Evolutionary conservation across 768 basidiomycete species (phyloP).

Genomic region (Auricularia sp.): DNA sequence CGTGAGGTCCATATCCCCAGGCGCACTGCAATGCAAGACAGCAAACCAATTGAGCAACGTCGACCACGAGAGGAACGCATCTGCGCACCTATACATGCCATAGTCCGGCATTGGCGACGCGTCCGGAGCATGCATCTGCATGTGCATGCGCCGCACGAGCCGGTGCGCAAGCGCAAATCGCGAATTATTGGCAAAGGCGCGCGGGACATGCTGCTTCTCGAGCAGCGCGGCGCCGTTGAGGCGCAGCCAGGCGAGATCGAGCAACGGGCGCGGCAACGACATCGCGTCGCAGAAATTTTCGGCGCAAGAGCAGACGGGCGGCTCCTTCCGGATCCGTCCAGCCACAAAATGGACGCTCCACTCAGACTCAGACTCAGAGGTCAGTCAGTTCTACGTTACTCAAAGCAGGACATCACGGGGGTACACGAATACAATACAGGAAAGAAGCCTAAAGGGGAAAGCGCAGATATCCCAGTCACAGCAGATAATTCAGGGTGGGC

Average conservation of each 20-base stretch:
- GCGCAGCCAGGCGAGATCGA: not conserved
- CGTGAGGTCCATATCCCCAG: not conserved
- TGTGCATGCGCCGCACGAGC: not conserved
- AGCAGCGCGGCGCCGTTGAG: not conserved
- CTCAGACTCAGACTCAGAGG: too few relatives aligned
- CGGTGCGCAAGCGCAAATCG: not conserved
- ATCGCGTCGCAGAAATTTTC: not conserved
- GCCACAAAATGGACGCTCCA: too few relatives aligned
- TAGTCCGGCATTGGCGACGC: too few relatives aligned
- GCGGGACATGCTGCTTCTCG: not conserved
- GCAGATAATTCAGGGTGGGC: too few relatives aligned
- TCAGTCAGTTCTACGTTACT: too few relatives aligned
- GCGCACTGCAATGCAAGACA: not conserved
- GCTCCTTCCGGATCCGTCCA: not conserved
- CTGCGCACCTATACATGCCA: not conserved
- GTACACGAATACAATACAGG: too few relatives aligned
- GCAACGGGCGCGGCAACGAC: not conserved
- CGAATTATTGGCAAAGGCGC: not conserved
- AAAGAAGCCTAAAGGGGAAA: too few relatives aligned
- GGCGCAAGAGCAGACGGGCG: not conserved
- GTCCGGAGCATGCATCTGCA: too few relatives aligned
- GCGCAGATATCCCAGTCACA: too few relatives aligned
- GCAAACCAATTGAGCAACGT: not conserved
- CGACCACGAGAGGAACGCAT: not conserved
- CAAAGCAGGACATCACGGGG: too few relatives aligned